Conservation (phyloP, 1,139 yeast genomes). For the Geotrichum siamense region DNA sequence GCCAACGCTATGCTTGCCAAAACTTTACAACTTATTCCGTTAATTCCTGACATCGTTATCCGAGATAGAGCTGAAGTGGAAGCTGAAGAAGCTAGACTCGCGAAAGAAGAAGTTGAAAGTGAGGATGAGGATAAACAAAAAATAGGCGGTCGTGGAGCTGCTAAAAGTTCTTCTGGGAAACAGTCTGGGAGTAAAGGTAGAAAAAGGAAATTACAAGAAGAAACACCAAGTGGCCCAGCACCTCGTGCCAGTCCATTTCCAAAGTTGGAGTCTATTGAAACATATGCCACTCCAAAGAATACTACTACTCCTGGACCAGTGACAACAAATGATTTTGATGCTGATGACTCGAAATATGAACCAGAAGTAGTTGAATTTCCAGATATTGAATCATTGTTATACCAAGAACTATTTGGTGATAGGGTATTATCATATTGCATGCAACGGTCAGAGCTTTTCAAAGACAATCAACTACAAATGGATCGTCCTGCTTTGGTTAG, state of each 20-base stretch:
- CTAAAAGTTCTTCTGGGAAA: conserved; percentile 16
- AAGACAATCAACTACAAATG: conserved; percentile 48
- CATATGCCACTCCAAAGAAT: conserved; percentile 9
- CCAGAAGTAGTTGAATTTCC: conserved; percentile 17
- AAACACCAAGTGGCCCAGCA: conserved; percentile 16
- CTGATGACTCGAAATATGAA: conserved; percentile 16
- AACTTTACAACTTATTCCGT: conserved; percentile 64
- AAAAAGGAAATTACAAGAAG: conserved; percentile 16
- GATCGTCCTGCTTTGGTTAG: conserved; percentile 58
- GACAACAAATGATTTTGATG: conserved; percentile 2
- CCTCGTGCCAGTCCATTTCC: conserved; percentile 20
- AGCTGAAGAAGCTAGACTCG: conserved; percentile 57
- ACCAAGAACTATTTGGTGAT: conserved; percentile 76
- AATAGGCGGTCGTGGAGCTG: conserved; percentile 17
- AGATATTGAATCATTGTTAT: conserved; percentile 64
- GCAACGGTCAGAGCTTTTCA: conserved; percentile 60
- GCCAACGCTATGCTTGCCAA: conserved; percentile 95
- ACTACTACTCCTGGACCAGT: conserved; percentile 14
- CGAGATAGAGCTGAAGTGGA: conserved; percentile 82
- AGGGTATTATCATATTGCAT: conserved; percentile 70
- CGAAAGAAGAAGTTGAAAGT: conserved; percentile 32
- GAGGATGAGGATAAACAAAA: conserved; percentile 24
- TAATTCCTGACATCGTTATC: conserved; percentile 81
- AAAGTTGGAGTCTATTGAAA: conserved; percentile 15
- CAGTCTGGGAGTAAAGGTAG: conserved; percentile 15